phyloP scores from a whole-genome alignment of 306 rosid species.

The Datisca glomerata region DNA sequence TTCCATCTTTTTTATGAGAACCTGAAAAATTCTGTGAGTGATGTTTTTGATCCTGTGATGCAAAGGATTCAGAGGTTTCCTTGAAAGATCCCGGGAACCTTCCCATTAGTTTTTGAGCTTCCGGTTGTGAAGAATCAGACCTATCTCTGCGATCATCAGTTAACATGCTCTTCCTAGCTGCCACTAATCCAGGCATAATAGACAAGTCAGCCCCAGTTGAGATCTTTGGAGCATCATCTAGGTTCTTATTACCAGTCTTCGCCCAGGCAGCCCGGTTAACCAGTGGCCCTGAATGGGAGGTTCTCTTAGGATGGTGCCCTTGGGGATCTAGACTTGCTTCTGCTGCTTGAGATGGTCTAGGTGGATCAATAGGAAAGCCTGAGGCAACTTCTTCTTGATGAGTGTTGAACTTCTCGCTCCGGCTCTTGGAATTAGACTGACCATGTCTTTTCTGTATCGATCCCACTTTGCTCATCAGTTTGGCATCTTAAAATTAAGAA shows the following conservation, averaged over 20 bases:
- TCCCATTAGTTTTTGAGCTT: conserved; percentile 56
- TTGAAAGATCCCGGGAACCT: conserved; percentile 93
- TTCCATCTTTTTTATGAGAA: conserved; percentile 58
- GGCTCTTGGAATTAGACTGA: conserved; percentile 59
- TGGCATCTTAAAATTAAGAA: too few relatives aligned
- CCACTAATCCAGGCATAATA: conserved; percentile 63
- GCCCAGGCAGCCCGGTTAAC: conserved; percentile 85
- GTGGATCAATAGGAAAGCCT: conserved; percentile 99
- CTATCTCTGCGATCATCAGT: conserved; percentile 76
- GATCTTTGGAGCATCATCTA: conserved; percentile 63
- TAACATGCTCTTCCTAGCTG: conserved; percentile 76
- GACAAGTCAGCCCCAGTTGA: conserved; percentile 67
- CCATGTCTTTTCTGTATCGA: conserved; percentile 75
- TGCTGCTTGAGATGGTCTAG: conserved; percentile 76
- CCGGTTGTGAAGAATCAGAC: conserved; percentile 62
- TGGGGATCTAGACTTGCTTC: conserved; percentile 37
- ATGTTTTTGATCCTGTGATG: conserved; percentile 54
- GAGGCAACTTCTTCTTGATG: conserved; percentile 84
- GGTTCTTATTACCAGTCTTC: conserved; percentile 67
- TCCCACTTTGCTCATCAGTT: too few relatives aligned
- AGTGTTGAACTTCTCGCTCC: conserved; percentile 96
- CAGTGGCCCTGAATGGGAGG: conserved; percentile 96
- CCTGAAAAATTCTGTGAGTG: conserved; percentile 25
- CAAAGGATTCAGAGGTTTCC: conserved; percentile 53
- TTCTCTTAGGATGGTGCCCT: conserved; percentile 69